phyloP scores from a whole-genome alignment of 768 basidiomycete genomes.

The Tylopilus balloui region DNA sequence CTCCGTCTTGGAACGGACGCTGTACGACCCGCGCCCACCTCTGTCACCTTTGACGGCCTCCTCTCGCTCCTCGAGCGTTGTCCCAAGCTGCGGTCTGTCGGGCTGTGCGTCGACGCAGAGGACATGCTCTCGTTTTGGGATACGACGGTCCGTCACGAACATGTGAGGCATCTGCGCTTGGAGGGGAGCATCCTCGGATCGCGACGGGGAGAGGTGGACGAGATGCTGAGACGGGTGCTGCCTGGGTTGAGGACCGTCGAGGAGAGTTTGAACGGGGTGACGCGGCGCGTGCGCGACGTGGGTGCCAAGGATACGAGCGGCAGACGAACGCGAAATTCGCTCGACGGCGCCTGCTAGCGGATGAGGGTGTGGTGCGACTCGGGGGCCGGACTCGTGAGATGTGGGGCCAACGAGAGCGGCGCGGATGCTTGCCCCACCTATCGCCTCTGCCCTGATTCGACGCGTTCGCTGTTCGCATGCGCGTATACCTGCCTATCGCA shows the following conservation, averaged over 20 bases:
- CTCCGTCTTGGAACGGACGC: constrained; percentile 8
- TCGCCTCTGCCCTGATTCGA: too few relatives aligned
- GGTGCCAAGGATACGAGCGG: neutral
- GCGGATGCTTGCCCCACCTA: too few relatives aligned
- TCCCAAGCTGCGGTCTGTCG: constrained; percentile 12
- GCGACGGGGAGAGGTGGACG: constrained; percentile 17
- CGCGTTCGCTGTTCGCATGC: too few relatives aligned
- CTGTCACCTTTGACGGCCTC: constrained; percentile 20
- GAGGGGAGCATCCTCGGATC: constrained; percentile 13
- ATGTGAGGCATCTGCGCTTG: constrained; percentile 15
- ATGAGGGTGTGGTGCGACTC: neutral
- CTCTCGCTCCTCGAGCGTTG: constrained; percentile 19
- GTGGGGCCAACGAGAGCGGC: too few relatives aligned
- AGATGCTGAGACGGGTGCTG: constrained; percentile 19
- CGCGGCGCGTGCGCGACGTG: constrained; percentile 13
- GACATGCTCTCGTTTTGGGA: constrained; percentile 10
- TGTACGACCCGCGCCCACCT: neutral
- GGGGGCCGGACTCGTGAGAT: too few relatives aligned
- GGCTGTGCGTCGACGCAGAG: constrained; percentile 13
- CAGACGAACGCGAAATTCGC: constrained; percentile 17
- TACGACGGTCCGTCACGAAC: constrained; percentile 11
- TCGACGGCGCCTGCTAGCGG: neutral
- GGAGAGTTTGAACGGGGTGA: constrained; percentile 18
- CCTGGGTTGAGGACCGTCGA: constrained; percentile 21
- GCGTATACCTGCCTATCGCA: neutral